phyloP scores from a whole-genome alignment of 257 asterid species.

The Nicotiana obtusifolia region DNA sequence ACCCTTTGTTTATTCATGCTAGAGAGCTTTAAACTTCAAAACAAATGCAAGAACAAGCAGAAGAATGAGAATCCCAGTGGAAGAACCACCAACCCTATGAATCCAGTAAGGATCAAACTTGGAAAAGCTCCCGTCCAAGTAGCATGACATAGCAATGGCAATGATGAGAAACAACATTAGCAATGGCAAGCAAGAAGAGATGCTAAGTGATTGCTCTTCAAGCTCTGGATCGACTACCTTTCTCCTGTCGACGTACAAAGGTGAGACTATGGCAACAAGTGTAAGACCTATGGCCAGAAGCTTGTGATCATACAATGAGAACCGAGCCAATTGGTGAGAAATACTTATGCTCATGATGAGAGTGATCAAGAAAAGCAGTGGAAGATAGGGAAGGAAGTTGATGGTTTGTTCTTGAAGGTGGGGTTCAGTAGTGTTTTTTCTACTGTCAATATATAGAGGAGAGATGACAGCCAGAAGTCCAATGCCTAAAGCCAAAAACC shows the following conservation, averaged over 20 bases:
- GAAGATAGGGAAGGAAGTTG: constrained; percentile 28
- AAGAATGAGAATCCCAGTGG: constrained; percentile 37
- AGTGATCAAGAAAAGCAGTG: constrained; percentile 32
- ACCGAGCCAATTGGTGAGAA: constrained; percentile 18
- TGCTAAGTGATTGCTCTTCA: constrained; percentile 22
- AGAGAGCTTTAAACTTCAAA: constrained; percentile 28
- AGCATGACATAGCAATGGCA: constrained; percentile 26
- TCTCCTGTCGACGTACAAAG: constrained; percentile 32
- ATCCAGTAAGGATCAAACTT: constrained; percentile 43
- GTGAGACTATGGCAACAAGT: constrained; percentile 36
- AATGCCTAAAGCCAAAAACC: constrained; percentile 40
- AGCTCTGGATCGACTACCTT: constrained; percentile 21
- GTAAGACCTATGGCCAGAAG: constrained; percentile 32
- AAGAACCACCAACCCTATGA: constrained; percentile 45
- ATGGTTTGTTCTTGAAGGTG: constrained; percentile 36
- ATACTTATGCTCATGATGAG: constrained; percentile 30
- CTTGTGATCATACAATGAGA: constrained; percentile 30
- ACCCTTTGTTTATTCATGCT: neutral
- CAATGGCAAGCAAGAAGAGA: constrained; percentile 28
- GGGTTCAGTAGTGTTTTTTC: constrained; percentile 22
- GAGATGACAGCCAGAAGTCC: constrained; percentile 43
- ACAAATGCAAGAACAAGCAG: constrained; percentile 34
- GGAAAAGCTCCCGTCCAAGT: constrained; percentile 23
- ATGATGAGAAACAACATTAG: constrained; percentile 30
- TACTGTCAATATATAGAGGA: constrained; percentile 47